Evolutionary conservation across 2,329 filamentous ascomycete genomes (phyloP), one percentile per base, ranked within the genome.

Genomic region (Xylaria sp.): DNA sequence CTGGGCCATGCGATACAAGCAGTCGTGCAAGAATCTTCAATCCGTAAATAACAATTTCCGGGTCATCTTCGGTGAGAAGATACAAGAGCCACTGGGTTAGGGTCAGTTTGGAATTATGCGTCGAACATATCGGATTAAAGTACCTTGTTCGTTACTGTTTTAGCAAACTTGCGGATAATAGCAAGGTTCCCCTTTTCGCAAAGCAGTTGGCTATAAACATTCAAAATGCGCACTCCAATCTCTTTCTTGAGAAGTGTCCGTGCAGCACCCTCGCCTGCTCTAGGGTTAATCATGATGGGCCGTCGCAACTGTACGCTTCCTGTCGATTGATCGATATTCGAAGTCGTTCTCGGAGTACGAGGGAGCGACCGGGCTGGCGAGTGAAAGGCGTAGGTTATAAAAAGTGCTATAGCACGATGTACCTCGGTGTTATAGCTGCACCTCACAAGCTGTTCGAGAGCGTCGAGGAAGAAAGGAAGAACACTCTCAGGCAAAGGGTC

Each of bases 121-220:
- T 70, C 61, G 67, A 67, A 72, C 72, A 71, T 65, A 68, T 59
- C 53, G 65, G 68, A 65, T 72, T 70, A 80, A 80, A 84, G 76
- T 83, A 93, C 92, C 86, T 97, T 97, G 74, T 97, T 97, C 26
- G 95, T 97, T 9, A 99, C 95, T 1, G 95, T 97, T 76, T 92
- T 92, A 5, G 94, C 93, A 83, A 99, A 98, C 74, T 94, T 96
- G 76, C 90, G 89, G 65, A 97, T 92, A 69, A 91, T 89, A 15
- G 83, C 83, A 10, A 86, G 81, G 71, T 90, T 93, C 26, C 86
- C 86, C 74, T 89, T 88, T 69, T 93, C 89, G 75, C 94, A 97
- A 10, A 97, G 83, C 11, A 97, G 84, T 31, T 90, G 86, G 7
- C 91, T 87, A 76, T 96, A 95, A 80, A 97, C 89, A 71, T 88